Conservation (phyloP, 2,329 filamentous ascomycete species). For the Fusarium chaquense region DNA sequence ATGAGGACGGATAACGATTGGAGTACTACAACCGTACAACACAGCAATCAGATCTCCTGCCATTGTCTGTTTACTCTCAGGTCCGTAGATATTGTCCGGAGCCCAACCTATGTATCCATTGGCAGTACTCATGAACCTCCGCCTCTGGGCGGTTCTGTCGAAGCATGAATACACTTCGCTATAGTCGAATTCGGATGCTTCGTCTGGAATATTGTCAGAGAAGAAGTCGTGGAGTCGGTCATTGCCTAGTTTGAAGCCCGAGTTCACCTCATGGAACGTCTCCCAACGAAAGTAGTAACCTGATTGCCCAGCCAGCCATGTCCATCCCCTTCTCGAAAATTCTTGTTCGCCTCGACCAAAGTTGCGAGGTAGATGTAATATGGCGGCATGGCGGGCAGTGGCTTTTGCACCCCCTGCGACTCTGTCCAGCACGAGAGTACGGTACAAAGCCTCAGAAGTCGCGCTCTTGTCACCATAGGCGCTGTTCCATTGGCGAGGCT, state of each 20-base stretch:
- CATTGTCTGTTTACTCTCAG: not conserved
- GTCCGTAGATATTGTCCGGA: not conserved
- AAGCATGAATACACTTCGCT: not conserved
- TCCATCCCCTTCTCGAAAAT: not conserved
- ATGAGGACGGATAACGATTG: not conserved
- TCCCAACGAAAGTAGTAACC: not conserved
- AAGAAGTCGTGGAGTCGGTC: not conserved
- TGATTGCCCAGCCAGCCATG: not conserved
- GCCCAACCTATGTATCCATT: not conserved
- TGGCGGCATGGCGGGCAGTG: not conserved
- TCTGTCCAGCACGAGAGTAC: not conserved
- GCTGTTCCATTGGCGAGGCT: rapidly evolving
- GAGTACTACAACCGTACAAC: not conserved
- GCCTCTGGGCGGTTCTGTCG: not conserved
- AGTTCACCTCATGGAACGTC: not conserved
- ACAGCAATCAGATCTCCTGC: not conserved
- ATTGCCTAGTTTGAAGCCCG: not conserved
- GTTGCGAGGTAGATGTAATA: not conserved
- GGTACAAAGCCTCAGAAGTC: not conserved
- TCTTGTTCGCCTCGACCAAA: not conserved
- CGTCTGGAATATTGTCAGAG: rapidly evolving
- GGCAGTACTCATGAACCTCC: not conserved
- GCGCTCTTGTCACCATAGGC: not conserved
- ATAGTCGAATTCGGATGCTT: not conserved
- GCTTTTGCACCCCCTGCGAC: rapidly evolving